Percentiles rank a stretch among this genome's conserved stretches.
Conservation (phyloP, 495 filamentous ascomycete species). For the Aspergillus conjunctus region DNA sequence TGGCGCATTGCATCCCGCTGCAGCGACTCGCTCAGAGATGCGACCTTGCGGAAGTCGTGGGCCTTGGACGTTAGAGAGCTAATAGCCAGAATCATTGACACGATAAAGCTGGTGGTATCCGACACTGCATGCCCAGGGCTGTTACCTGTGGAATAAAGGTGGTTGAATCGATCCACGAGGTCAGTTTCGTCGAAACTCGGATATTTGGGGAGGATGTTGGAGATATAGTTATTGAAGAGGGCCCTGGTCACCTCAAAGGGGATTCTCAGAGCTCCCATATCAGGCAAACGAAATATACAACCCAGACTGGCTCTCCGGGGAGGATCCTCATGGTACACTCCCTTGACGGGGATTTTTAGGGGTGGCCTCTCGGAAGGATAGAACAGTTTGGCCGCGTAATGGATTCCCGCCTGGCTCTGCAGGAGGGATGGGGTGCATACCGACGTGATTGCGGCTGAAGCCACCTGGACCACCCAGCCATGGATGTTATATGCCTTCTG, state of each 20-base stretch:
- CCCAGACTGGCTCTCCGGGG: not conserved
- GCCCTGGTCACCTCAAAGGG: not conserved
- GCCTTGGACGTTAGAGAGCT: slow-evolving; percentile 2
- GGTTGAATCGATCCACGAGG: not conserved
- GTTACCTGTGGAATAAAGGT: not conserved
- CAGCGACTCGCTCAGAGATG: not conserved
- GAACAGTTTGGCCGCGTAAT: not conserved
- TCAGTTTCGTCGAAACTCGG: not conserved
- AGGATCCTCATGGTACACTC: not conserved
- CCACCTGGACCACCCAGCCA: not conserved
- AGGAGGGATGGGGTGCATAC: not conserved
- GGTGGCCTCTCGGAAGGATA: not conserved
- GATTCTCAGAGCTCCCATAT: not conserved
- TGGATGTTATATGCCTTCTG: not conserved
- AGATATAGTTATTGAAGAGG: not conserved
- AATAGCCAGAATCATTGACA: slow-evolving; percentile 1
- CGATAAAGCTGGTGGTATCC: not conserved
- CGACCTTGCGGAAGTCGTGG: slow-evolving; percentile 1
- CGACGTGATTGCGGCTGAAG: not conserved
- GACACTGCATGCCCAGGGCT: not conserved
- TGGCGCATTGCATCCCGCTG: slow-evolving; percentile 1
- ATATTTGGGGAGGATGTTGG: not conserved
- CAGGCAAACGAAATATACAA: not conserved
- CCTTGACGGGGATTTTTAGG: not conserved
- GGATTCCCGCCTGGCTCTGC: not conserved